Evolutionary conservation across 2,329 filamentous ascomycete genomes (phyloP).

Genomic region (Epicoccum nigrum): DNA sequence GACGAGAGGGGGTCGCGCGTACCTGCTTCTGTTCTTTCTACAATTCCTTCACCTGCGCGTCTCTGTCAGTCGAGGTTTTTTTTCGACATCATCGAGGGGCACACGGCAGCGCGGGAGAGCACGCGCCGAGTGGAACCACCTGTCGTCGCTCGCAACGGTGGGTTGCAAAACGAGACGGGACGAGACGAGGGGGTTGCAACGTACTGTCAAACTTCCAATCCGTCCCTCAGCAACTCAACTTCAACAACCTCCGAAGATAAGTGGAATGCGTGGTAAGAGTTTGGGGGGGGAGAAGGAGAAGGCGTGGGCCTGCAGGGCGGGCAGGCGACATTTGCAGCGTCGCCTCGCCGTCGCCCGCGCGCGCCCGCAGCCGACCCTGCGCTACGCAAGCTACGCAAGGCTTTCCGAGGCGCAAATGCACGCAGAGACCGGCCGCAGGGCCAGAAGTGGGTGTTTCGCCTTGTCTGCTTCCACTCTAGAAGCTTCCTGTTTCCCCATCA

Average conservation of each 20-base stretch:
- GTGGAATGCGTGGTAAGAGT: constrained; percentile 26
- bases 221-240: constrained; percentile 51
- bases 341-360: constrained; percentile 9
- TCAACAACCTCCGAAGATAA: constrained; percentile 45
- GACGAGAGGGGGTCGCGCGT: constrained; percentile 23
- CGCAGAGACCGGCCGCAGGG: constrained; percentile 15
- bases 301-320: constrained; percentile 28
- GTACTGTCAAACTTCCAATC: constrained; percentile 45
- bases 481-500: constrained; percentile 15
- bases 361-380: constrained; percentile 25
- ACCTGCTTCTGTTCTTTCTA: constrained; percentile 39
- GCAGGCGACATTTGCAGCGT: constrained; percentile 28
- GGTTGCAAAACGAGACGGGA: too few relatives aligned
- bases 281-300: constrained; percentile 25
- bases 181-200: constrained; percentile 26
- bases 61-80: constrained; percentile 39
- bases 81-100: constrained; percentile 39
- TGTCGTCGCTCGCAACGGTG: constrained; percentile 1
- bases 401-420: constrained; percentile 33
- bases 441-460: constrained; percentile 24
- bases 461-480: constrained; percentile 25
- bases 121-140: constrained; percentile 27
- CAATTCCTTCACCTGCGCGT: constrained; percentile 43
- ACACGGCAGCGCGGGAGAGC: constrained; percentile 29
- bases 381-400: constrained; percentile 37